phyloP scores from a whole-genome alignment of 106 monocot genomes.

The Apostasia ramifera region DNA sequence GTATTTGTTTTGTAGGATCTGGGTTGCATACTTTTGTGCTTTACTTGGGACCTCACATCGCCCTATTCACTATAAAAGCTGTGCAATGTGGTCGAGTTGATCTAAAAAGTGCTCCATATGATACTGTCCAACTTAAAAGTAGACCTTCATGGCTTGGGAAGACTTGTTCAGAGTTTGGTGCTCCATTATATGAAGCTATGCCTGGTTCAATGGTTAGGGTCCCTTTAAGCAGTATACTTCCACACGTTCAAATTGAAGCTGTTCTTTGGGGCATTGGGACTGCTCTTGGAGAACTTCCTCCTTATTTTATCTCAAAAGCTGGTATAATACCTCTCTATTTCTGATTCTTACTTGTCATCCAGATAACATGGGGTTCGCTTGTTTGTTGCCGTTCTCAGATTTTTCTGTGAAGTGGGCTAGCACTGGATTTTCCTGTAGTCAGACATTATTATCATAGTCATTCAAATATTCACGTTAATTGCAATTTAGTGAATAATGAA shows the following conservation, averaged over 20 bases:
- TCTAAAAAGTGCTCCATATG: conserved; percentile 85
- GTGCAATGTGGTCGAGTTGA: conserved; percentile 77
- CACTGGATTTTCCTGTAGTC: no score
- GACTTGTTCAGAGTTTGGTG: conserved; percentile 74
- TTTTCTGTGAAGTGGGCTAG: background rate
- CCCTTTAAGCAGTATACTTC: conserved; percentile 69
- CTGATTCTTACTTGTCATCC: no score
- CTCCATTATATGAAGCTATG: conserved; percentile 43
- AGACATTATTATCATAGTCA: no score
- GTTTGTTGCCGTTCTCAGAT: background rate
- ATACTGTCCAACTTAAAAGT: conserved; percentile 73
- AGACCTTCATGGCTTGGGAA: conserved; percentile 93
- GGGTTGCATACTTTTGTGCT: conserved; percentile 98
- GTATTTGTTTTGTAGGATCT: conserved; percentile 45
- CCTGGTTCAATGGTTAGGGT: conserved; percentile 51
- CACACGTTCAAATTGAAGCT: conserved; percentile 85
- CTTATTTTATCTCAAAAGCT: conserved; percentile 96
- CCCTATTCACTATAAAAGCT: conserved; percentile 85
- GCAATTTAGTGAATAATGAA: no score
- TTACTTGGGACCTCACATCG: conserved; percentile 93
- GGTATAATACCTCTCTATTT: conserved; percentile 20
- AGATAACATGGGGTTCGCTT: background rate
- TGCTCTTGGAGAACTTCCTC: conserved; percentile 96
- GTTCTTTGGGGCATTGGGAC: conserved; percentile 96
- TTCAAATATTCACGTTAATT: no score